Base-by-base conservation (phyloP, 1,139 yeast species). In the Hyphopichia pseudoburtonii region DNA sequence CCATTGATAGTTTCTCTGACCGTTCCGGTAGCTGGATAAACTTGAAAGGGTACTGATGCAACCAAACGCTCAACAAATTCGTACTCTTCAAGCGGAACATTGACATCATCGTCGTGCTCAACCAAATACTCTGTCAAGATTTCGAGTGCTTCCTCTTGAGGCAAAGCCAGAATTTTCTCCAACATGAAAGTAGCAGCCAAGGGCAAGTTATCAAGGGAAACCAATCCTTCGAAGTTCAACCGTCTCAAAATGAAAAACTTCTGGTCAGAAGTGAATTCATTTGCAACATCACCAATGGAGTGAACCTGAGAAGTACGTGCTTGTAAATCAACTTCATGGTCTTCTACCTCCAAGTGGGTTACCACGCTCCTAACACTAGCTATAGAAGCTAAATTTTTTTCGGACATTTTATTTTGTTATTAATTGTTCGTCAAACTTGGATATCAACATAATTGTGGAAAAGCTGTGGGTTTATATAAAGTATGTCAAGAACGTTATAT, bases 151-250 rank as follows among this genome's bases (percentile, higher is more conserved):
- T 62, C 66, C 3, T 43, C 45, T 8, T 44, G 42, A 1, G 47
- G 11, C 35, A 62, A 39, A 17, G 36, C 34, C 41, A 56, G 60
- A 29, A 61, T 52, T 36, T 62, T 60, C 39, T 61, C 65, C 37
- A 64, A 48, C 55, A 62, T 56, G 40, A 60, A 58, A 5, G 58
- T 40, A 5, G 57, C 64, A 10, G 44, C 41, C 9, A 52, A 45
- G 1, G 66, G 68, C 28, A 62, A 48, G 17, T 60, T 51, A n/a
- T 60, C 62, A 34, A 55, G 50, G n/a, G 48, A 32, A 3, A 45
- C 34, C 42, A 61, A 59, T 22, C 60, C 57, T 26, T 55, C 63
- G 35, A 49, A 54, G 40, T 54, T 55, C 35, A 64, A 50, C 36
- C 66, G 51, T 34, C 43, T 53, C 42, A 64, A 55, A 19, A 64